Conservation (phyloP, 2,329 filamentous ascomycete genomes). For the Paecilomyces variotii region DNA sequence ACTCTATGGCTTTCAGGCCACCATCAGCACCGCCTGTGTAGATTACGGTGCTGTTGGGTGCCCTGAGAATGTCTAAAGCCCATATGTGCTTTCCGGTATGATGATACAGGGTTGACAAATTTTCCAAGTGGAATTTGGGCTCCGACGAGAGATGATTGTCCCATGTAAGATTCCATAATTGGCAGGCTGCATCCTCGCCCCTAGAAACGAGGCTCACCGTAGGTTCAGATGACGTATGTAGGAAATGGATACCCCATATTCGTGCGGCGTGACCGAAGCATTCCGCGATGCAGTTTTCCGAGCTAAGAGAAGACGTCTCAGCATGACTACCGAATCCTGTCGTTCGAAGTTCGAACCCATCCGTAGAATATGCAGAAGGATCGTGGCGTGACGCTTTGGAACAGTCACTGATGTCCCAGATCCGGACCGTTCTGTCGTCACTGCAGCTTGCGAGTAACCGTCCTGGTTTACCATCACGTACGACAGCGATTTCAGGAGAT, state of each 20-base stretch:
- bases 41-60: constrained; percentile 35
- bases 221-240: constrained; percentile 22
- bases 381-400: constrained; percentile 21
- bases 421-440: constrained; percentile 79
- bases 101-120: constrained; percentile 50
- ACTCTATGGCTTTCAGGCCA: constrained; percentile 38
- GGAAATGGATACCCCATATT: constrained; percentile 79
- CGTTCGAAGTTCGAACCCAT: constrained; percentile 38
- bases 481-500: constrained; percentile 46
- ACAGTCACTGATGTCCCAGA: constrained; percentile 73
- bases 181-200: constrained; percentile 73
- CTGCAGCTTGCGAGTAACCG: constrained; percentile 85
- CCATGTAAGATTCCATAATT: constrained; percentile 59
- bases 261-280: constrained; percentile 81
- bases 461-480: constrained; percentile 30
- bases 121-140: constrained; percentile 15
- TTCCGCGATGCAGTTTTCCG: constrained; percentile 53
- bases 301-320: constrained; percentile 23
- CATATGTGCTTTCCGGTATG: constrained; percentile 90
- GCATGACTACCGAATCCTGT: constrained; percentile 54
- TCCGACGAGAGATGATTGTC: constrained; percentile 7
- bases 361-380: constrained; percentile 27
- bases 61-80: constrained; percentile 49
- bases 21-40: constrained; percentile 84
- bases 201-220: constrained; percentile 60